Base-by-base conservation (phyloP, 2,329 filamentous ascomycete genomes). In the Talaromyces sp. region DNA sequence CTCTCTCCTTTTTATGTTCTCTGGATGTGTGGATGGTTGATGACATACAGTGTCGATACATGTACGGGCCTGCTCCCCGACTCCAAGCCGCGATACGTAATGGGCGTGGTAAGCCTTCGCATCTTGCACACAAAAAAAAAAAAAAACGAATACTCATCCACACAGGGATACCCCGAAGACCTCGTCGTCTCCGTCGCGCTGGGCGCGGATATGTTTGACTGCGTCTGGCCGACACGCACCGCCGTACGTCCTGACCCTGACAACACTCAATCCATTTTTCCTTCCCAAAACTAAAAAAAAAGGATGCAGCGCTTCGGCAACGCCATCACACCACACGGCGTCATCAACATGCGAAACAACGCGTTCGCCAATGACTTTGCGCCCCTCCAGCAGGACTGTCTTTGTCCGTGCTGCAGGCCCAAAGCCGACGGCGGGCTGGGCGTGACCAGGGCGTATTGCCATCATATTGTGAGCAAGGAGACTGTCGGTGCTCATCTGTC, bases 161-260 rank as follows among this genome's bases (percentile, higher is more conserved):
- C 4, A 47, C n/a, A 85, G 83, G 92, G 95, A 13, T 99, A 97
- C 75, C 95, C 95, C 1, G 95, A 98, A 78, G 95, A 99, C 71
- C 81, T 99, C 60, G 85, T 99, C 1, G 93, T 99, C 44, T 96
- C 92, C 58, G 88, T 97, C 4, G 95, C 95, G 1, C 83, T 99
- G 0, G 95, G 95, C 3, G 95, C 95, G 55, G 95, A 99, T 77
- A 99, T 99, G 95, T 99, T 99, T 73, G 95, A 99, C 77, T 99
- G 96, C 72, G 95, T 99, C 7, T 99, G 95, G 95, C 96, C 95
- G 1, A 98, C 95, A 4, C 84, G 95, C 59, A 99, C 95, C 39
- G 95, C 95, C 8, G 84, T 86, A 77, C 72, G 82, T 72, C 15
- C 22, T 15, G 6, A 42, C 22, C 22, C 22, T 22, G 5, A 28